These are phyloP conservation scores for Plasmodium fragile DNA, from an alignment of 169 alveolate genomes.

Conservation along the genomic window DNA sequence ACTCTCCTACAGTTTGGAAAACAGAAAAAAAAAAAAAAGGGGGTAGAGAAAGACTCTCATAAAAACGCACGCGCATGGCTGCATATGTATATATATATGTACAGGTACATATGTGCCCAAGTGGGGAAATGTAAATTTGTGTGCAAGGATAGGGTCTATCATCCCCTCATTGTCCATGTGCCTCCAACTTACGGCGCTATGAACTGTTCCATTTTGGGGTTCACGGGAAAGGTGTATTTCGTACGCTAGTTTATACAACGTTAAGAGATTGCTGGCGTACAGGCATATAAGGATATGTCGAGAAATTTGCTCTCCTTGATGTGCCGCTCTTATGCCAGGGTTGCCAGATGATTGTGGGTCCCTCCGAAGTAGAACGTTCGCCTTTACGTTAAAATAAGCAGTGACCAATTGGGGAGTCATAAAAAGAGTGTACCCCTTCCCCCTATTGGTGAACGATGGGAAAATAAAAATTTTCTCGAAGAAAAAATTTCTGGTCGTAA, in stretches of 20 bases:
- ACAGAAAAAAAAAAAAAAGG: slow-evolving; percentile 2
- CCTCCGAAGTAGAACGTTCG: background rate
- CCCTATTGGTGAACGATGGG: background rate
- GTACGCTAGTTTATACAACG: background rate
- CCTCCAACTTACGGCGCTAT: slow-evolving; percentile 69
- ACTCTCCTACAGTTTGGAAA: slow-evolving; percentile 43
- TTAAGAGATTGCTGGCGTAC: background rate
- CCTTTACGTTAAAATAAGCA: background rate
- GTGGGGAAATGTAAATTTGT: background rate
- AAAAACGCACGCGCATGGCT: background rate
- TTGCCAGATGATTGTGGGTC: background rate
- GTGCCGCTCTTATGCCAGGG: background rate
- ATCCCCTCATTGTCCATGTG: background rate
- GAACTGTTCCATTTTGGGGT: slow-evolving; percentile 55
- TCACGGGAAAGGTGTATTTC: background rate
- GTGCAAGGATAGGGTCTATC: background rate
- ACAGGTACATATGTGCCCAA: background rate
- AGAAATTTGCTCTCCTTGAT: background rate
- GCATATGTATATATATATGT: background rate
- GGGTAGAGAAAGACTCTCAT: background rate
- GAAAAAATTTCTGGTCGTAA: background rate
- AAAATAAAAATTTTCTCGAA: background rate
- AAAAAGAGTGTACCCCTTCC: background rate
- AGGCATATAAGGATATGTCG: background rate
- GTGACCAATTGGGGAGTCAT: background rate